Evolutionary conservation across 106 monocot genomes (phyloP).

Genomic region (Dendrobium huoshanense): DNA sequence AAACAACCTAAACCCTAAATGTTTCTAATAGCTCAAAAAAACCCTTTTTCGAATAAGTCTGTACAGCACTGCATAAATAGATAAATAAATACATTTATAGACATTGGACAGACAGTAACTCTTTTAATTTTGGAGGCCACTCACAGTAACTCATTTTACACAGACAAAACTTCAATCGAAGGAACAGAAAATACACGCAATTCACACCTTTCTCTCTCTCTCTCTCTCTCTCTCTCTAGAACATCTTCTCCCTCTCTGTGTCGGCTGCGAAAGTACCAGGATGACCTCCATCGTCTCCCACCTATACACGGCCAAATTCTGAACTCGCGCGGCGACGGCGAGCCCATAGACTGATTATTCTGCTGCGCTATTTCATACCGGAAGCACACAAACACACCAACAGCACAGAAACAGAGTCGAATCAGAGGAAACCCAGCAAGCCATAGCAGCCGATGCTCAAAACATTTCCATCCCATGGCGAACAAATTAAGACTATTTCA

Average conservation of each 20-base stretch:
- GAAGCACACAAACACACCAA: slow-evolving; percentile 4
- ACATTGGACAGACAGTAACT: background rate
- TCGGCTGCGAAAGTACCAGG: background rate
- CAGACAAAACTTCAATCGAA: no score
- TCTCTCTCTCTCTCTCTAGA: no score
- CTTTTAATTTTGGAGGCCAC: background rate
- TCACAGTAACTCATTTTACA: background rate
- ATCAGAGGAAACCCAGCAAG: background rate
- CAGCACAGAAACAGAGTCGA: slow-evolving; percentile 4
- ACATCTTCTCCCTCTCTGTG: no score
- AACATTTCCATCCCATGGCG: no score
- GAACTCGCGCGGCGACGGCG: no score
- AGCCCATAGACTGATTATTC: background rate
- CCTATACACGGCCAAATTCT: background rate
- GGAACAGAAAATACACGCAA: background rate
- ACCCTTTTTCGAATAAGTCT: no score
- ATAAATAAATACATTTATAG: background rate
- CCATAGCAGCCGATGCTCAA: background rate
- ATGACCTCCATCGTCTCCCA: slow-evolving; percentile 1
- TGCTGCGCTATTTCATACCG: slow-evolving; percentile 5
- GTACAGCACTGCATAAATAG: background rate
- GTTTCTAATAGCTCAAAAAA: no score
- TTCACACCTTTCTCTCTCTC: background rate
- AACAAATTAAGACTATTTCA: no score
- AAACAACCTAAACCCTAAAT: no score